A percentile compares a stretch with the other conserved stretches of the same genome.
Conservation (phyloP, 352 stramenopile species). For the Pythium graminicola region DNA sequence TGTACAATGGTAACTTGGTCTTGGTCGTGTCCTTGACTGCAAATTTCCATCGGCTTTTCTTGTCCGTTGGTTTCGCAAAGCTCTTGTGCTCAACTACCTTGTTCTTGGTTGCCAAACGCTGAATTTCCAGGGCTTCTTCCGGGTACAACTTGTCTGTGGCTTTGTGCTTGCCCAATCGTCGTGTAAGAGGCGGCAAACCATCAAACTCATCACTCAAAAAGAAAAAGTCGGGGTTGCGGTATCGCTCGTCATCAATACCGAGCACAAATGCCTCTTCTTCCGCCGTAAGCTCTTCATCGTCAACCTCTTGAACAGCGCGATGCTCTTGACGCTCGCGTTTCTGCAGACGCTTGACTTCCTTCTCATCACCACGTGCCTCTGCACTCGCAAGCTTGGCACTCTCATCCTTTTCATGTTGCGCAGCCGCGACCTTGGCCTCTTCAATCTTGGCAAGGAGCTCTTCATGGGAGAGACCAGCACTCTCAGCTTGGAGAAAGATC, state of each 20-base stretch:
- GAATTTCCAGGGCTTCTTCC: slow-evolving; percentile 68
- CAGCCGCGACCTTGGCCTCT: slow-evolving; percentile 43
- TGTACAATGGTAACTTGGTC: slow-evolving; percentile 68
- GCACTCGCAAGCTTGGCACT: slow-evolving; percentile 40
- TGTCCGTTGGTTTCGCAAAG: slow-evolving; percentile 63
- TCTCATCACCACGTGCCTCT: slow-evolving; percentile 41
- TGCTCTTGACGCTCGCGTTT: slow-evolving; percentile 44
- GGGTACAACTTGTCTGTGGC: slow-evolving; percentile 74
- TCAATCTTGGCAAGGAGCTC: slow-evolving; percentile 59
- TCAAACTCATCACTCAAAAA: slow-evolving; percentile 82
- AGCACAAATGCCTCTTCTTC: slow-evolving; percentile 50
- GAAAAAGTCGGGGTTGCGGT: slow-evolving; percentile 82
- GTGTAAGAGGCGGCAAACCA: slow-evolving; percentile 66
- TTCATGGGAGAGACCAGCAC: slow-evolving; percentile 44
- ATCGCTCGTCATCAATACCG: slow-evolving; percentile 59
- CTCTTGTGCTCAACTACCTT: slow-evolving; percentile 63
- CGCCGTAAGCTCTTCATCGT: slow-evolving; percentile 47
- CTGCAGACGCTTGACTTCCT: slow-evolving; percentile 51
- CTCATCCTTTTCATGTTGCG: slow-evolving; percentile 32
- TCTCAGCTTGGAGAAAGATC: slow-evolving; percentile 71
- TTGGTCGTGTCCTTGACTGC: slow-evolving; percentile 79
- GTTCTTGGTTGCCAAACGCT: slow-evolving; percentile 68
- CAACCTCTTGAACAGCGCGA: slow-evolving; percentile 34
- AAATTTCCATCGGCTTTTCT: slow-evolving; percentile 62
- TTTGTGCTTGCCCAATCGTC: slow-evolving; percentile 75